Percentiles rank a stretch among this genome's conserved stretches.
These are phyloP conservation scores for Piper longum DNA, from an alignment of 164 flowering plant genomes.

Conservation along the genomic window DNA sequence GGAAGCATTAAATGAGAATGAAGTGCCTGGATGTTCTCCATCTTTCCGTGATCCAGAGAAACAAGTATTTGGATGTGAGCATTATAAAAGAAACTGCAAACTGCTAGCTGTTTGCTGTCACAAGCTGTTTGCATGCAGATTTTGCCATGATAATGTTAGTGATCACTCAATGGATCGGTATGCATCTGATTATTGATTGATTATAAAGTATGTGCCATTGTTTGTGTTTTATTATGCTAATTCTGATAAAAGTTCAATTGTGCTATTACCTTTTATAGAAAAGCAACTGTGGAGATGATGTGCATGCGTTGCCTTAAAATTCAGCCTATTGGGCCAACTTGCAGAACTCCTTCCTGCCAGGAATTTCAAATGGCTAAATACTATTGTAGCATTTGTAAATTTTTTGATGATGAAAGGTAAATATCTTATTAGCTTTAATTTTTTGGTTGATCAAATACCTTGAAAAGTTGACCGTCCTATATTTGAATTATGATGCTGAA, in stretches of 20 bases:
- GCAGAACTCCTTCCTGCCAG: conserved; percentile 71
- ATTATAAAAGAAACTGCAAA: conserved; percentile 91
- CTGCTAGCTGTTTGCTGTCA: conserved; percentile 88
- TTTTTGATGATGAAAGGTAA: conserved; percentile 95
- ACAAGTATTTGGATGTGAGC: conserved; percentile 78
- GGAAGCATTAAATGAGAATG: conserved; percentile 37
- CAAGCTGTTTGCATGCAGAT: conserved; percentile 72
- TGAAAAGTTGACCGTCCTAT: too few species aligned
- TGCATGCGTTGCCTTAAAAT: conserved; percentile 80
- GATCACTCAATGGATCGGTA: conserved; percentile 97
- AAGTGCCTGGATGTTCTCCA: conserved; percentile 46
- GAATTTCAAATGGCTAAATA: conserved; percentile 80
- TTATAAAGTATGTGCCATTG: not conserved
- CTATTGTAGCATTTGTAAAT: conserved; percentile 78
- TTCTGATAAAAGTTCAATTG: not conserved
- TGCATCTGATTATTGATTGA: not conserved
- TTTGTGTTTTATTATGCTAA: not conserved
- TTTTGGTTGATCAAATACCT: not conserved
- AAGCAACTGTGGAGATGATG: conserved; percentile 88
- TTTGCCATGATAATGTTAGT: conserved; percentile 89
- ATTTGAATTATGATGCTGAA: not conserved
- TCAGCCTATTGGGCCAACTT: conserved; percentile 74
- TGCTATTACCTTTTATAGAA: conserved; percentile 28
- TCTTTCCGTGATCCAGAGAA: conserved; percentile 74
- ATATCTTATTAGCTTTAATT: not conserved